A percentile compares a stretch with the other conserved stretches of the same genome.
phyloP scores from a whole-genome alignment of 1,139 yeast species.

The Debaryomyces nepalensis region DNA sequence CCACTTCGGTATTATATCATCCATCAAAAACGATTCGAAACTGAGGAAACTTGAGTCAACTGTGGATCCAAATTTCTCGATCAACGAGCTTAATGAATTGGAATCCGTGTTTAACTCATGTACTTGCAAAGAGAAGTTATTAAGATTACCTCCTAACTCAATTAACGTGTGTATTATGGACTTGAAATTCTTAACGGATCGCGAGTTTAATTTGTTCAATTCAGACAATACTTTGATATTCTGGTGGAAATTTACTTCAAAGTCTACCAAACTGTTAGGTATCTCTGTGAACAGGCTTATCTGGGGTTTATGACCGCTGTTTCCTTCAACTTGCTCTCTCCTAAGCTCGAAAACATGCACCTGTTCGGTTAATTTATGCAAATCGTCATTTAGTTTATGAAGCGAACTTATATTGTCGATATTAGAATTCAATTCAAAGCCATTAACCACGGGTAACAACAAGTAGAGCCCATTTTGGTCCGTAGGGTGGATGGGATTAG shows the following conservation, averaged over 20 bases:
- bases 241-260: slow-evolving; percentile 41
- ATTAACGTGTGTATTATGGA: slow-evolving; percentile 37
- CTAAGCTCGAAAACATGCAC: slow-evolving; percentile 39
- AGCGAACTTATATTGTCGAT: slow-evolving; percentile 40
- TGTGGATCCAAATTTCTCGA: slow-evolving; percentile 53
- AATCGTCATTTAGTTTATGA: slow-evolving; percentile 41
- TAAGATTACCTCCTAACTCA: slow-evolving; percentile 53
- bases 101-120: slow-evolving; percentile 33
- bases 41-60: slow-evolving; percentile 47
- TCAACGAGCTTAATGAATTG: slow-evolving; percentile 35
- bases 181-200: slow-evolving; percentile 37
- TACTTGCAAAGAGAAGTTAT: slow-evolving; percentile 51
- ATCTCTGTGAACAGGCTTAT: slow-evolving; percentile 31
- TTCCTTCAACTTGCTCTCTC: slow-evolving; percentile 16
- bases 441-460: slow-evolving; percentile 44
- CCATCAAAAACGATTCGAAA: slow-evolving; percentile 43
- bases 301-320: slow-evolving; percentile 3
- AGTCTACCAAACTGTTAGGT: slow-evolving; percentile 39
- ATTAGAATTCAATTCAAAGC: slow-evolving; percentile 38
- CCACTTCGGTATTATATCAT: slow-evolving; percentile 48
- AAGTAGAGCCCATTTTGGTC: slow-evolving; percentile 53
- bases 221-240: slow-evolving; percentile 39
- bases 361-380: slow-evolving; percentile 40
- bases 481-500: slow-evolving; percentile 51
- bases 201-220: slow-evolving; percentile 39